Evolutionary conservation across 2,329 filamentous ascomycete species (phyloP).

Genomic region (Fusarium sulawesiense): DNA sequence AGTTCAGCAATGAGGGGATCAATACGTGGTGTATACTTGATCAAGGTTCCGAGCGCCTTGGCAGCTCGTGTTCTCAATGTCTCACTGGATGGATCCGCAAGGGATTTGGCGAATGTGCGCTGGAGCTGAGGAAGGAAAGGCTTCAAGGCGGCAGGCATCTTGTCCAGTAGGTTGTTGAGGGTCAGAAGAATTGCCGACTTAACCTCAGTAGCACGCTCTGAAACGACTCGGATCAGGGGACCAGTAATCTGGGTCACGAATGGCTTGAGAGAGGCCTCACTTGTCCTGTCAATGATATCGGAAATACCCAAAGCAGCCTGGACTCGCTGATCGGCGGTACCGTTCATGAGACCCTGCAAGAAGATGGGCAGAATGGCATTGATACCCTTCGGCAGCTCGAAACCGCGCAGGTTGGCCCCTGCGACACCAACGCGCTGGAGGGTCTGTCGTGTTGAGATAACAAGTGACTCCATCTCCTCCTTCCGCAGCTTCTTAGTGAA

Average conservation of each 20-base stretch:
- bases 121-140: constrained; percentile 97
- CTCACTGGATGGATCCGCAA: constrained; percentile 93
- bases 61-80: constrained; percentile 87
- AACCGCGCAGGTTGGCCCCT: constrained; percentile 86
- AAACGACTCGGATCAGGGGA: constrained; percentile 96
- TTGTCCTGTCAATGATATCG: constrained; percentile 94
- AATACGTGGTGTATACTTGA: constrained; percentile 93
- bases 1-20: constrained; percentile 93
- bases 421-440: constrained; percentile 89
- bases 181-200: constrained; percentile 95
- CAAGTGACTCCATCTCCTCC: constrained; percentile 97
- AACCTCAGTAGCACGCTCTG: constrained; percentile 94
- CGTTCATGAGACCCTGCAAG: constrained; percentile 97
- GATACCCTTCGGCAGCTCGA: constrained; percentile 94
- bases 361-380: constrained; percentile 97
- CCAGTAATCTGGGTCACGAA: constrained; percentile 98
- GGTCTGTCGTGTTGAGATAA: constrained; percentile 85
- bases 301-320: constrained; percentile 93
- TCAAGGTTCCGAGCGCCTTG: constrained; percentile 92
- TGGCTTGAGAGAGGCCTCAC: constrained; percentile 85
- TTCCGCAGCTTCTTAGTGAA: constrained; percentile 92
- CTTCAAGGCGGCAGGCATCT: constrained; percentile 95
- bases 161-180: constrained; percentile 93
- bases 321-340: constrained; percentile 89
- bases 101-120: constrained; percentile 93